Percentiles rank a stretch among this genome's conserved stretches.
These are phyloP conservation scores for Monilinia fructigena DNA, from an alignment of 2,329 filamentous ascomycete species.

Conservation along the genomic window DNA sequence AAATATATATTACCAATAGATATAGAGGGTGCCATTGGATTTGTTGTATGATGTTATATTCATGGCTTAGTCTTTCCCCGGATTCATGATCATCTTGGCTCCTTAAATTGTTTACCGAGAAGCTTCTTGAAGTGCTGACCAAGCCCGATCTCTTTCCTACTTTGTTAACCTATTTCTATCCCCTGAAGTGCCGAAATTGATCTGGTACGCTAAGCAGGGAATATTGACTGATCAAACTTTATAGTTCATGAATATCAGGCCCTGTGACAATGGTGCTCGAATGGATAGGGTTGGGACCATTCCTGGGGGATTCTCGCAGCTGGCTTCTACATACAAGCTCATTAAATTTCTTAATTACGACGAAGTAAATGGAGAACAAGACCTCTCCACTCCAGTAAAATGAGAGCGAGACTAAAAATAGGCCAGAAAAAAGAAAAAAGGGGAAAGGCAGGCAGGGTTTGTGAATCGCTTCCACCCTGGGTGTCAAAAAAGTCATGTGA, in stretches of 20 bases:
- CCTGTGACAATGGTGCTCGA: too few relatives aligned
- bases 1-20: conserved; percentile 45
- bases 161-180: too few relatives aligned
- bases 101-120: background rate
- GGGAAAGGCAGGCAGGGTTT: background rate
- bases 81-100: background rate
- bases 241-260: too few relatives aligned
- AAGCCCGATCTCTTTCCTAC: background rate
- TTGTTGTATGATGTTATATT: conserved; percentile 38
- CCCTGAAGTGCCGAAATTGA: too few relatives aligned
- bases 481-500: background rate
- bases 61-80: background rate
- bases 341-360: conserved; percentile 53
- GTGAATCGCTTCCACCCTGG: background rate
- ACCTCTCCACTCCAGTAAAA: conserved; percentile 11
- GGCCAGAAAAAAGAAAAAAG: background rate
- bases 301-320: conserved; percentile 51
- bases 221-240: too few relatives aligned
- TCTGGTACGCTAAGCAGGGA: too few relatives aligned
- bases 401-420: background rate
- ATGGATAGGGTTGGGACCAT: conserved; percentile 46
- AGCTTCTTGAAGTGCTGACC: background rate
- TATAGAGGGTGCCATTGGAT: conserved; percentile 50
- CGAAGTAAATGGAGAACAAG: conserved; percentile 43
- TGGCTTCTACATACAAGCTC: conserved; percentile 51